Percentiles rank a stretch among this genome's conserved stretches.
Evolutionary conservation across 805 yeast genomes (phyloP).

Genomic region (Myxozyma kluyveri): DNA sequence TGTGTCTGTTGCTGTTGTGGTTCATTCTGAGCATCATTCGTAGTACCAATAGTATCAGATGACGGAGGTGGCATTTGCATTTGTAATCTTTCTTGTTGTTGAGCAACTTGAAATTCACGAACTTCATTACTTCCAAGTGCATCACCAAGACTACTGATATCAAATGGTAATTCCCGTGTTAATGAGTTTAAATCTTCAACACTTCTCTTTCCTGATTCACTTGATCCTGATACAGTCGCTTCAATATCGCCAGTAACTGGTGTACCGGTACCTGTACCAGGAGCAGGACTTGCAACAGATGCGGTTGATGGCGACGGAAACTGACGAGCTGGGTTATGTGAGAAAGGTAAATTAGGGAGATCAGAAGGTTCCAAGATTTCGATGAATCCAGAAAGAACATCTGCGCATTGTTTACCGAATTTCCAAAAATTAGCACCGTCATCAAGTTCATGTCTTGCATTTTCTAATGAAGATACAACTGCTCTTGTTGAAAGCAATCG

Average conservation of each 20-base stretch:
- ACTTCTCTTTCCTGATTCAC: background rate
- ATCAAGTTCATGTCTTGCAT: slow-evolving; percentile 5
- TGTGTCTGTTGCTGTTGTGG: no score
- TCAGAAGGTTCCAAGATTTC: slow-evolving; percentile 1
- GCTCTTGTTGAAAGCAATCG: slow-evolving; percentile 3
- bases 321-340: no score
- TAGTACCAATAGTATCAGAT: no score
- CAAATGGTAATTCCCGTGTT: slow-evolving; percentile 4
- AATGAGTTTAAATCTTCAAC: background rate
- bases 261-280: slow-evolving; percentile 1
- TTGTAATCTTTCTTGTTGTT: no score
- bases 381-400: slow-evolving; percentile 8
- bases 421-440: slow-evolving; percentile 15
- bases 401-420: slow-evolving; percentile 18
- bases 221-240: background rate
- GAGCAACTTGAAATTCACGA: no score
- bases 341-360: background rate
- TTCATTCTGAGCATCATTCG: no score
- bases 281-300: background rate
- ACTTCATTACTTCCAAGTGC: no score
- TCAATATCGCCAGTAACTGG: background rate
- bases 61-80: no score
- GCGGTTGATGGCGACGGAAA: no score
- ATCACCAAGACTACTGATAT: slow-evolving; percentile 4
- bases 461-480: slow-evolving; percentile 2